Percentiles rank a stretch among this genome's conserved stretches.
Evolutionary conservation across 192 early-diverging fungal species (phyloP).

Genomic region (Coemansia sp.): DNA sequence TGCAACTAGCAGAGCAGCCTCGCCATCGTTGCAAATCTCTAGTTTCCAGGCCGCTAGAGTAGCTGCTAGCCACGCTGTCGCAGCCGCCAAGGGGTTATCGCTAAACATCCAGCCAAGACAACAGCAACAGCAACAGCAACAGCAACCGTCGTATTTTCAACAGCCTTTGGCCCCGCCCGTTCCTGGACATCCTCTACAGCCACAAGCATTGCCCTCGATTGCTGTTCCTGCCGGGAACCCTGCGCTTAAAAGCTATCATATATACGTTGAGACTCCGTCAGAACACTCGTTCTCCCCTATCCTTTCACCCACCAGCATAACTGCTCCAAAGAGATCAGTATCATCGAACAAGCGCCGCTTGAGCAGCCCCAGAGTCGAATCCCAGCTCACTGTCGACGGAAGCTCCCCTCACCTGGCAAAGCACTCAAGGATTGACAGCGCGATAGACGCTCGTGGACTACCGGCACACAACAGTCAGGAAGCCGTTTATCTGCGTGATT

Average conservation of each 20-base stretch:
- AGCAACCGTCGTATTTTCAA: not conserved
- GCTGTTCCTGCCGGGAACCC: slow-evolving; percentile 10
- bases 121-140: slow-evolving; percentile 6
- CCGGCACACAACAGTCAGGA: slow-evolving; percentile 11
- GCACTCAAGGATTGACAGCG: slow-evolving; percentile 24
- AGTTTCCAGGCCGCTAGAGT: slow-evolving; percentile 46
- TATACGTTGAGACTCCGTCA: slow-evolving; percentile 50
- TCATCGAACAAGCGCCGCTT: slow-evolving; percentile 45
- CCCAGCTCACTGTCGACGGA: slow-evolving; percentile 1
- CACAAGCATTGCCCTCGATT: not conserved
- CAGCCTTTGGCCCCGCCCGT: not conserved
- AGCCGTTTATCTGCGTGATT: not conserved
- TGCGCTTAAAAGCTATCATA: slow-evolving; percentile 37
- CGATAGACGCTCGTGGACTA: slow-evolving; percentile 2
- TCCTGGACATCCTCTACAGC: not conserved
- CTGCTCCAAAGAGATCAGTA: slow-evolving; percentile 11
- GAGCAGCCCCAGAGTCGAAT: slow-evolving; percentile 35
- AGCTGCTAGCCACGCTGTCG: slow-evolving; percentile 23
- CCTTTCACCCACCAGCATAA: slow-evolving; percentile 16
- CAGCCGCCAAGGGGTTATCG: slow-evolving; percentile 36
- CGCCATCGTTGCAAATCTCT: slow-evolving; percentile 24
- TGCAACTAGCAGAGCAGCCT: slow-evolving; percentile 36
- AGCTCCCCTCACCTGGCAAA: slow-evolving; percentile 26
- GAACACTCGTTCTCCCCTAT: slow-evolving; percentile 40
- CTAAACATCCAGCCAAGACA: slow-evolving; percentile 15